A percentile compares a stretch with the other conserved stretches of the same genome.
These are phyloP conservation scores for Calonectria pseudoreteaudii DNA, from an alignment of 2,329 filamentous ascomycete species.

Conservation along the genomic window DNA sequence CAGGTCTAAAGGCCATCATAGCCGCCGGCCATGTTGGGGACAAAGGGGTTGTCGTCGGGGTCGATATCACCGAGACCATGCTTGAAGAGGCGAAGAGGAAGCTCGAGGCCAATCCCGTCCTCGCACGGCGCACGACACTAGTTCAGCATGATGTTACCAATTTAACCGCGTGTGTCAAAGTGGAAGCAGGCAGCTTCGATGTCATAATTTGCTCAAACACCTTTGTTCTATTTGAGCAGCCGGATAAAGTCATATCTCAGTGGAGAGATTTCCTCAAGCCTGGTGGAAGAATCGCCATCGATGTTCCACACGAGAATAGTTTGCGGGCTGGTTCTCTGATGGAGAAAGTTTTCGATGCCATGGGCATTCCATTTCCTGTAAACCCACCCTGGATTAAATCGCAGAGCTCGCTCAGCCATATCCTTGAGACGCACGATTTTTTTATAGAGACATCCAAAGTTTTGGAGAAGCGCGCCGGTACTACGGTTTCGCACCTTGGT, in stretches of 20 bases:
- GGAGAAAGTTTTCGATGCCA: constrained; percentile 40
- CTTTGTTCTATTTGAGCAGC: constrained; percentile 47
- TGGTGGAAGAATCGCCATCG: constrained; percentile 45
- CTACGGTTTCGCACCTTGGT: constrained; percentile 36
- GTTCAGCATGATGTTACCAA: constrained; percentile 44
- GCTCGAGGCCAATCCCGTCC: constrained; percentile 26
- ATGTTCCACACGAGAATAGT: constrained; percentile 49
- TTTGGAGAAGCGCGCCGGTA: constrained; percentile 42
- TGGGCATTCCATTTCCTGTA: constrained; percentile 43
- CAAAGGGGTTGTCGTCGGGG: constrained; percentile 43
- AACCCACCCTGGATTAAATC: constrained; percentile 46
- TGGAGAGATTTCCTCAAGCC: constrained; percentile 46
- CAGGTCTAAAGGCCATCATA: constrained; percentile 47
- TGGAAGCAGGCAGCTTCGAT: constrained; percentile 44
- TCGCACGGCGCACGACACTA: constrained; percentile 37
- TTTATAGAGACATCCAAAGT: constrained; percentile 39
- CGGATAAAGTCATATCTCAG: constrained; percentile 38
- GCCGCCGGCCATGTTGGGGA: constrained; percentile 43
- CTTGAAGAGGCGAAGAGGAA: constrained; percentile 43
- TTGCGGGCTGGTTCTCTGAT: constrained; percentile 40
- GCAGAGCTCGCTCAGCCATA: constrained; percentile 40
- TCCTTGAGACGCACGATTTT: constrained; percentile 45
- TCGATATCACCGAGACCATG: constrained; percentile 50
- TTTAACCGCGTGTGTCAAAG: constrained; percentile 33
- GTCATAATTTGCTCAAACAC: constrained; percentile 49